Base-by-base conservation (phyloP, 1,139 yeast species). In the Kodamaea sp. region DNA sequence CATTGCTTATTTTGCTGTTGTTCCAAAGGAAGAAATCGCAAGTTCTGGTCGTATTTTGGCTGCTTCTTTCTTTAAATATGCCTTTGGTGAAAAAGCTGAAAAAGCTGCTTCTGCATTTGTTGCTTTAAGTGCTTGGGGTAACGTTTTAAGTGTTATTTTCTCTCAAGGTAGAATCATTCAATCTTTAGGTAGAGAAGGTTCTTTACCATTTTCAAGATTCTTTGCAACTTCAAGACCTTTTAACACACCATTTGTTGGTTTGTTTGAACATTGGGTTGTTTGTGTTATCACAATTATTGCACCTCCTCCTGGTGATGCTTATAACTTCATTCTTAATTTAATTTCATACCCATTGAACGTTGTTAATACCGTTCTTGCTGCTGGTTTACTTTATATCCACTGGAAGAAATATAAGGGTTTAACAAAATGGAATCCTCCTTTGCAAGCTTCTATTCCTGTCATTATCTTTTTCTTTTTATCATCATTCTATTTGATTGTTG, bases 401-500 rank as follows among this genome's bases (percentile, higher is more conserved):
- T 72, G 74, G 60, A 72, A 73, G 53, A 69, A 68, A 37, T 56
- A 60, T 43, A 78, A 72, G 55, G 84, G 86, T 11, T 22, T 10
- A 8, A 24, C 24, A 7, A 72, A 64, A 40, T 87, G 95, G 95
- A 69, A 75, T 38, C 92, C 95, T 35, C 88, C 90, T 30, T 72
- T 86, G 56, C 77, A 67, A 54, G 87, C 94, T 2, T 67, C 84
- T 15, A 59, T 80, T 35, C 80, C 84, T 8, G 82, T 84, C 29
- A 75, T 78, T 8, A 32, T 68, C 1, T 84, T 83, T 65, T 86
- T 86, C 63, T 72, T 77, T 41, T 62, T 85, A 40, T 73, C 89
- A 7, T 84, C 89, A 12, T 53, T 83, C 24, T 87, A 85, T 57
- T 69, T 87, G 55, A 74, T 85, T 41, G 76, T 77, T 42, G 92